Percentiles rank a stretch among this genome's conserved stretches.
Conservation (phyloP, 1,284 basidiomycete species). For the Hemileia vastatrix region DNA sequence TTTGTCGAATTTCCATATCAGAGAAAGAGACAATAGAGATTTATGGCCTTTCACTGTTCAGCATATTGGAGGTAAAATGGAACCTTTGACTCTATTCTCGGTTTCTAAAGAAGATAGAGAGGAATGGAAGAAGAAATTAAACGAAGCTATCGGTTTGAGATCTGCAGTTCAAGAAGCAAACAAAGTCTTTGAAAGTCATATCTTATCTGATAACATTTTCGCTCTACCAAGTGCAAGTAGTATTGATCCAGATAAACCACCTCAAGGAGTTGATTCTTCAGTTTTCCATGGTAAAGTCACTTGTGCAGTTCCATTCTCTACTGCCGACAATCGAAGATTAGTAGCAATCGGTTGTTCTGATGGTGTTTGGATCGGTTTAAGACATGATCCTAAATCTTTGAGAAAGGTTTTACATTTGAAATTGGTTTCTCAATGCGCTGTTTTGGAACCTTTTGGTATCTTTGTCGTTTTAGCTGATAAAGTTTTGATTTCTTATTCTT, state of each 20-base stretch:
- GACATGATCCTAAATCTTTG: slow-evolving; percentile 73
- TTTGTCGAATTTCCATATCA: slow-evolving; percentile 36
- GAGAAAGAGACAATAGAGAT: slow-evolving; percentile 33
- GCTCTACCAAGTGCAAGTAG: slow-evolving; percentile 48
- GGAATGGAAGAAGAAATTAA: slow-evolving; percentile 82
- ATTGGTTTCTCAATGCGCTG: slow-evolving; percentile 84
- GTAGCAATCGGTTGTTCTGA: slow-evolving; percentile 89
- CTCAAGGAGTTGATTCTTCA: slow-evolving; percentile 72
- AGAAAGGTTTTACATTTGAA: slow-evolving; percentile 80
- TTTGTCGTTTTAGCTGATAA: slow-evolving; percentile 90
- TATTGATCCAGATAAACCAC: slow-evolving; percentile 76
- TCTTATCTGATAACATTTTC: slow-evolving; percentile 41
- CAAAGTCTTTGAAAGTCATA: slow-evolving; percentile 52
- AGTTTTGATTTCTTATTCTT: slow-evolving; percentile 58
- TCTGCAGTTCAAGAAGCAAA: slow-evolving; percentile 80
- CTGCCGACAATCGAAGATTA: slow-evolving; percentile 69
- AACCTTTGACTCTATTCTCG: slow-evolving; percentile 76
- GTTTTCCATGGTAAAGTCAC: slow-evolving; percentile 79
- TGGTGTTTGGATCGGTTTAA: slow-evolving; percentile 92
- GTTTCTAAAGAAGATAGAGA: slow-evolving; percentile 62
- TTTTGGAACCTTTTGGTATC: slow-evolving; percentile 87
- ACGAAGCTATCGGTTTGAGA: slow-evolving; percentile 75
- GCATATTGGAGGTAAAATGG: slow-evolving; percentile 33
- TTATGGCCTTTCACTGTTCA: slow-evolving; percentile 39
- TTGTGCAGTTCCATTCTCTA: slow-evolving; percentile 81